Evolutionary conservation across 1,139 yeast species (phyloP), one percentile per base, ranked within the genome.

Genomic region (Kodamaea arcana): DNA sequence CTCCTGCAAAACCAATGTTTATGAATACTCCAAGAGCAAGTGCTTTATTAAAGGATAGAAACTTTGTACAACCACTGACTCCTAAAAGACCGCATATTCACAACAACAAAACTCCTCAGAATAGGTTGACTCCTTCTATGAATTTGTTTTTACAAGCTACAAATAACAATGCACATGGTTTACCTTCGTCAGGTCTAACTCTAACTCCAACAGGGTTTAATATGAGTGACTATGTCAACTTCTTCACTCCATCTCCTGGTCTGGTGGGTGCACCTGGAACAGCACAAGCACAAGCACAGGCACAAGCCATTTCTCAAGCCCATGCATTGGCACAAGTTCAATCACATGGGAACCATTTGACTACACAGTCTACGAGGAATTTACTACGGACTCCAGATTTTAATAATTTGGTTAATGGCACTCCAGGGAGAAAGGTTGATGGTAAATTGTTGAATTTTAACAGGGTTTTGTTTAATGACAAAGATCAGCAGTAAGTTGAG

Each of bases 201-300:
- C 54, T 67, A 33, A 75, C 80, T 24, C 83, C 85, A 0, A 82
- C 86, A 3, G 87, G 86, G 7, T 84, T 85, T 61, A 83, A 85
- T 54, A 77, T 85, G 79, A 81, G 78, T 50, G 95, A 85, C 52
- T 85, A 84, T 54, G 83, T 86, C 30, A 82, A 83, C 52, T 76
- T 81, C 48, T 79, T 81, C 50, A 79, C 87, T 1, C 94, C 94
- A 4, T 78, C 86, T 4, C 92, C 92, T 1, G 72, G 72, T 2
- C 58, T 60, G 12, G 62, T 59, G n/a, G 34, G 34, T 1, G 31
- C 35, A 4, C 31, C 31, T 13, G 33, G 24, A 9, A 22, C 24
- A 13, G 32, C 36, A 7, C 30, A 29, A 10, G 33, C 34, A 7
- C 30, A 24, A 24, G 33, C 32, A 6, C n/a, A 13, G 9, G 33